Base-by-base conservation (phyloP, 2,329 filamentous ascomycete species). In the Aspergillus sergii region DNA sequence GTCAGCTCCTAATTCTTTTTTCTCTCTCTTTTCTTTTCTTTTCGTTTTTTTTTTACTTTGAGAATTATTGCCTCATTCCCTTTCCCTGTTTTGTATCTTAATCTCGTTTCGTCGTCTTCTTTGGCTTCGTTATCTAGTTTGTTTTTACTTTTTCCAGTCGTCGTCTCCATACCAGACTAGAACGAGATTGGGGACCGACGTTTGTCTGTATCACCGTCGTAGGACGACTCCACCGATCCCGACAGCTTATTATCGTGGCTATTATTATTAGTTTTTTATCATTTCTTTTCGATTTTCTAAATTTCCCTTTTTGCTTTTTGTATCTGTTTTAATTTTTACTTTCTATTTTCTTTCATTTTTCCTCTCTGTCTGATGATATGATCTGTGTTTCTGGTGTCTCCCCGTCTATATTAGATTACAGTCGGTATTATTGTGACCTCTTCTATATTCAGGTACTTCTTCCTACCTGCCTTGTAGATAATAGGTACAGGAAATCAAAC, bases 121-220 rank as follows among this genome's bases (percentile, higher is more conserved):
- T 14, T 55, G 23, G 11, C n/a, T 3, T 55, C 51, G n/a, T 23
- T 36, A 34, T 55, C 30, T 23, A 19, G 39, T 55, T 21, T 39
- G 11, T 16, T 55, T 39, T 39, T 55, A 16, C 21, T 39, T 39
- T 23, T 23, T 54, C 32, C 51, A 26, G 51, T 55, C 12, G 51
- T 21, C 21, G 36, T 26, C 30, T 26, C 34, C 51, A 41, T 39
- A 23, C 32, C 23, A 23, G 51, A 39, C 34, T 21, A 41, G 32
- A 55, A 39, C 51, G 11, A 39, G 32, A 55, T 23, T 54, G 39
- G 7, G 23, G n/a, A 21, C 45, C 48, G 32, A 55, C 51, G 51
- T 55, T 55, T 55, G 34, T 41, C 51, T 55, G 51, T 55, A 55
- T 55, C 51, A 55, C 32, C 34, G 32, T 55, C 30, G 51, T n/a